A percentile compares a stretch with the other conserved stretches of the same genome.
These are phyloP conservation scores for Alternaria ethzedia DNA, from an alignment of 2,329 filamentous ascomycete species.

Conservation along the genomic window DNA sequence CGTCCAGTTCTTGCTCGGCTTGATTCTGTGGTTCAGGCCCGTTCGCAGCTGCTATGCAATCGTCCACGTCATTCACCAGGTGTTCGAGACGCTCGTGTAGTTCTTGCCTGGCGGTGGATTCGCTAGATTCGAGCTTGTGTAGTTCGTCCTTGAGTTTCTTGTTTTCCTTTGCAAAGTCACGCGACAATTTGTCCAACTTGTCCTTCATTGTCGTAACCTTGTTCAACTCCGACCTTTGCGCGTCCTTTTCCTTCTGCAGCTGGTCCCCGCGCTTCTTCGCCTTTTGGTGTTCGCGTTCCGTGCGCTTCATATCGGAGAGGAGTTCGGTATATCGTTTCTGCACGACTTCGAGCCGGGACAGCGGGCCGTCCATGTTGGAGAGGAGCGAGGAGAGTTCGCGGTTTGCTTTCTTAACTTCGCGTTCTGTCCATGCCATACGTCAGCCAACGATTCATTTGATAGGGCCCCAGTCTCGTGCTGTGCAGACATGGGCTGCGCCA, in stretches of 20 bases:
- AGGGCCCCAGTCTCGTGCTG: conserved; percentile 5
- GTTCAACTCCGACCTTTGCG: conserved; percentile 82
- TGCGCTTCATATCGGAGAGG: conserved; percentile 90
- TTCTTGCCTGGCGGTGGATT: conserved; percentile 80
- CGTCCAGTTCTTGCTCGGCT: conserved; percentile 88
- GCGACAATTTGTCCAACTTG: conserved; percentile 93
- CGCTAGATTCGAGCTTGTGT: conserved; percentile 84
- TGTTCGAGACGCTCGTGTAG: conserved; percentile 85
- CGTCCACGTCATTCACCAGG: conserved; percentile 82
- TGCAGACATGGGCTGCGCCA: conserved; percentile 13
- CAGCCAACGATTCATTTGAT: conserved; percentile 27
- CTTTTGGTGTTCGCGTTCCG: conserved; percentile 92
- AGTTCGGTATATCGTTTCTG: conserved; percentile 92
- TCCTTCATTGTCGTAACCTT: conserved; percentile 92
- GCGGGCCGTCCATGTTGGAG: conserved; percentile 84
- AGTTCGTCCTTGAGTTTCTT: conserved; percentile 96
- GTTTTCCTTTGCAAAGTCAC: conserved; percentile 94
- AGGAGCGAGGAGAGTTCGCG: conserved; percentile 87
- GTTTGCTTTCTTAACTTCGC: conserved; percentile 92
- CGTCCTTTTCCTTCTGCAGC: conserved; percentile 95
- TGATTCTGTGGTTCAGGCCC: conserved; percentile 74
- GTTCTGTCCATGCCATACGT: conserved; percentile 64
- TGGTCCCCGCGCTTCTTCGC: conserved; percentile 95
- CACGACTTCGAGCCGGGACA: conserved; percentile 88
- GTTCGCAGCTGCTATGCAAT: conserved; percentile 86